These are phyloP conservation scores for Spencermartinsiella europaea DNA, from an alignment of 805 yeast genomes.

Conservation along the genomic window DNA sequence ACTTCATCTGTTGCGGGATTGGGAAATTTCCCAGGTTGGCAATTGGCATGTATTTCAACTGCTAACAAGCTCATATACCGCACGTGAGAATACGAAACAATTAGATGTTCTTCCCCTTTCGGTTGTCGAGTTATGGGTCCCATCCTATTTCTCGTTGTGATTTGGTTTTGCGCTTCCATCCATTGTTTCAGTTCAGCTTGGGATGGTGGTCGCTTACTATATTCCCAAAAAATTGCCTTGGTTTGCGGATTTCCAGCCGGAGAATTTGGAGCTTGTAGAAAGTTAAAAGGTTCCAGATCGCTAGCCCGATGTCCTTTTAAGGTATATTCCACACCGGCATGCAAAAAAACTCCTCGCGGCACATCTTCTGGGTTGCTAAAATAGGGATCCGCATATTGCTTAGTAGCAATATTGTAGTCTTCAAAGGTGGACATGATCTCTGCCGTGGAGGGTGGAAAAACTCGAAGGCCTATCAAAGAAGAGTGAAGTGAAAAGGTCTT, in stretches of 20 bases:
- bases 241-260: not conserved
- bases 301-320: slow-evolving; percentile 39
- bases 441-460: slow-evolving; percentile 21
- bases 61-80: slow-evolving; percentile 49
- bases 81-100: not conserved
- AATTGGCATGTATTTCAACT: slow-evolving; percentile 63
- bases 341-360: slow-evolving; percentile 49
- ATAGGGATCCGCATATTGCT: slow-evolving; percentile 58
- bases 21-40: slow-evolving; percentile 47
- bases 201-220: slow-evolving; percentile 42
- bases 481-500: not conserved
- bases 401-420: slow-evolving; percentile 42
- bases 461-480: slow-evolving; percentile 3
- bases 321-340: slow-evolving; percentile 61
- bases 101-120: not conserved
- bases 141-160: no score
- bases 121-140: not conserved
- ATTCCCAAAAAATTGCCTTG: not conserved
- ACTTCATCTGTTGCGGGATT: slow-evolving; percentile 63
- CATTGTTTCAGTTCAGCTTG: slow-evolving; percentile 36
- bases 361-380: slow-evolving; percentile 52
- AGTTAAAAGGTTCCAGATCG: slow-evolving; percentile 9
- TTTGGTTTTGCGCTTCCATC: no score
- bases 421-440: slow-evolving; percentile 47
- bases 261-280: not conserved